Evolutionary conservation across 352 stramenopile species (phyloP).

Genomic region (Globisporangium heterothallicum): DNA sequence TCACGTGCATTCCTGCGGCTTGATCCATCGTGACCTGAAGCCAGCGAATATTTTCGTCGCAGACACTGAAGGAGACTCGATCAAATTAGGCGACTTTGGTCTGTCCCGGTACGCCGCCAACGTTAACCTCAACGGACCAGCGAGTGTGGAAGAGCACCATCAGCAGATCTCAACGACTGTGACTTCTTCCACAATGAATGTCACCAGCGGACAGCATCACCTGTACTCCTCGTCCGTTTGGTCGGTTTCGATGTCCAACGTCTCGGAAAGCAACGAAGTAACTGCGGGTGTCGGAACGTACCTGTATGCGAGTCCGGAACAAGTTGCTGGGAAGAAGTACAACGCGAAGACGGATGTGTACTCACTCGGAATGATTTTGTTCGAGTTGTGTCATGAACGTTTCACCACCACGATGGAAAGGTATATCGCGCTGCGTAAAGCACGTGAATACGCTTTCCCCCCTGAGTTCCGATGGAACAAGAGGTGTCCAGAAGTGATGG

Average conservation of each 20-base stretch:
- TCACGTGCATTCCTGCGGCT: conserved; percentile 86
- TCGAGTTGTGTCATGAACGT: conserved; percentile 86
- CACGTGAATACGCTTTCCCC: conserved; percentile 68
- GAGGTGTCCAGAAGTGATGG: conserved; percentile 59
- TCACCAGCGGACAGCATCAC: conserved; percentile 17
- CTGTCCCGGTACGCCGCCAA: conserved; percentile 81
- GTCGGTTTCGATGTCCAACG: conserved; percentile 51
- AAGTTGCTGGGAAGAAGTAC: conserved; percentile 89
- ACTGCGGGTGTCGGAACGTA: conserved; percentile 88
- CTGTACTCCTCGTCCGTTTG: conserved; percentile 48
- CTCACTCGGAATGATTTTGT: conserved; percentile 89
- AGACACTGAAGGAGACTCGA: conserved; percentile 75
- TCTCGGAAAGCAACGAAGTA: conserved; percentile 76
- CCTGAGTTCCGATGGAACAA: conserved; percentile 39
- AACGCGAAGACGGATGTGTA: conserved; percentile 90
- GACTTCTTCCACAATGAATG: conserved; percentile 7
- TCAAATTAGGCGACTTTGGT: conserved; percentile 89
- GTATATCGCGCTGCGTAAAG: conserved; percentile 72
- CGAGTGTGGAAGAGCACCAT: conserved; percentile 28
- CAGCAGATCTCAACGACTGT: conserved; percentile 9
- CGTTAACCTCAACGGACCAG: conserved; percentile 50
- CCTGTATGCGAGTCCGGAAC: conserved; percentile 87
- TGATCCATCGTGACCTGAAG: conserved; percentile 92
- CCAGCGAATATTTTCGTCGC: conserved; percentile 90
- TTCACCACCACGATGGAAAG: conserved; percentile 89